Base-by-base conservation (phyloP, 768 basidiomycete species). In the Cantharellus anzutake region DNA sequence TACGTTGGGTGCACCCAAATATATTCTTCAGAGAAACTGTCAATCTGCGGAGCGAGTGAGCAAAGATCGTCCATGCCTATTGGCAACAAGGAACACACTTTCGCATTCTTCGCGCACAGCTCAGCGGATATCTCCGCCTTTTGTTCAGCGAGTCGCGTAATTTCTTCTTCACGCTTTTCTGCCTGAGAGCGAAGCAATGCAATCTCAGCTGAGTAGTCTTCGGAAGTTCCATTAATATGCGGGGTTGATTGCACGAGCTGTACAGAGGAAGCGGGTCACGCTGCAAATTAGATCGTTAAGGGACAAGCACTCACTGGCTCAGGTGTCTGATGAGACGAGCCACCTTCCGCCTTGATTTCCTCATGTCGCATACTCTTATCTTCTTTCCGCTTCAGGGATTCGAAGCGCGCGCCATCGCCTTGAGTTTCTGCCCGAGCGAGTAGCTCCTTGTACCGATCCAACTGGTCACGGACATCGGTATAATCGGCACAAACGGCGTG, bases 351-450 rank as follows among this genome's bases (percentile, higher is more conserved):
- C 39, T 60, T 57, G 1, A 29, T 29, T 29, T 29, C 20, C 20
- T 29, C 20, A 29, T 29, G 20, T 29, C 20, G 20, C 20, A 29
- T 29, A 29, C 20, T 29, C 20, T 29, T 29, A 29, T 29, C 20
- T 29, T 29, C 20, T 29, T 29, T 29, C 20, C 20, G 20, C 42
- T 68, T 68, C 7, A 83, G 76, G 0, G 78, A 76, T 51, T 70
- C 70, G 64, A 82, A 84, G 62, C 72, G 75, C 37, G 77, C 65
- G 59, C 84, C 76, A 62, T 85, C 84, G 44, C 78, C 69, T 34
- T 81, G 80, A 60, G 72, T 80, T 68, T 86, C 81, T 2, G 80
- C 76, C 3, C 71, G 69, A 14, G 76, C 66, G 39, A 86, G 78
- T 29, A 77, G 74, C 42, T 74, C 71, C 60, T 74, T 74, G 62